Conservation (phyloP, 2,329 filamentous ascomycete genomes). For the Didymella pinodella region DNA sequence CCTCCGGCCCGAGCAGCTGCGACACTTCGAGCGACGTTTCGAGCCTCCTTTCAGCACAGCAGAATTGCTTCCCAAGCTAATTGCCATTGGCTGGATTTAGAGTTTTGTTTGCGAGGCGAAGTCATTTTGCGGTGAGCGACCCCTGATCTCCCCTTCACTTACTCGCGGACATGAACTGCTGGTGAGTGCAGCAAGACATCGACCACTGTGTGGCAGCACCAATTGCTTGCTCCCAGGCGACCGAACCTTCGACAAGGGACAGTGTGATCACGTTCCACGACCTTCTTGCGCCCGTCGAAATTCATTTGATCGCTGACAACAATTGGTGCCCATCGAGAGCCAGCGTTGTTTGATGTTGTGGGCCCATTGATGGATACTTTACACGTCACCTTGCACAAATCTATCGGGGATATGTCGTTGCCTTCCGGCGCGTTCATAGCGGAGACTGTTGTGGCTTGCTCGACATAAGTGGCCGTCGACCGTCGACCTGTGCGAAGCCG, state of each 20-base stretch:
- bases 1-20: conserved; percentile 32
- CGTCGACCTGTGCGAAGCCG: conserved; percentile 5
- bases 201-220: conserved; percentile 13
- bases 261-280: neutral
- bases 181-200: conserved; percentile 27
- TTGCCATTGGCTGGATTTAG: conserved; percentile 25
- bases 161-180: conserved; percentile 32
- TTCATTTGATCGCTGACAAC: neutral
- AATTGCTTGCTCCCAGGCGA: conserved; percentile 1
- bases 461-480: conserved; percentile 14
- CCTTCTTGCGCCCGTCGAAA: neutral
- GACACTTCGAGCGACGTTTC: conserved; percentile 20
- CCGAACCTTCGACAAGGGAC: neutral
- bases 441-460: conserved; percentile 13
- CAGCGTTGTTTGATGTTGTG: conserved; percentile 4
- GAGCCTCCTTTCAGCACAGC: conserved; percentile 24
- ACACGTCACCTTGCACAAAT: conserved; percentile 25
- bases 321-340: neutral
- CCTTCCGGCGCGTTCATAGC: conserved; percentile 10
- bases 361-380: conserved; percentile 9
- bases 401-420: conserved; percentile 2
- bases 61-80: conserved; percentile 17
- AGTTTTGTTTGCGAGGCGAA: conserved; percentile 15
- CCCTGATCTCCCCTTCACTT: conserved; percentile 33
- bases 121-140: conserved; percentile 29